These are phyloP conservation scores for Eucalyptus erythrocorys DNA, from an alignment of 345 rosid genomes.

Conservation along the genomic window DNA sequence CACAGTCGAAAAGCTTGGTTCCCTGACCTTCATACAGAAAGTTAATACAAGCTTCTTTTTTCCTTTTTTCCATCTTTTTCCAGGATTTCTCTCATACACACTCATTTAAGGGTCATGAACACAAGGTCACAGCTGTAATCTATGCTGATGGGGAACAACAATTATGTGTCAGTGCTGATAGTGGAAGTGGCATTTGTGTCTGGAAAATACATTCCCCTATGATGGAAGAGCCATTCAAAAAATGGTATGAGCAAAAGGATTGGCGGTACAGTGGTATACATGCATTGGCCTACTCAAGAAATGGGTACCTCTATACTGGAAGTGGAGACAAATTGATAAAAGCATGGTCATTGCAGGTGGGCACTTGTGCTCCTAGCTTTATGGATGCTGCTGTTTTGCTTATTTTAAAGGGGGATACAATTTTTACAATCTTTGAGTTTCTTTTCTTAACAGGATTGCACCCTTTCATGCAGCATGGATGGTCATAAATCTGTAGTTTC, in stretches of 20 bases:
- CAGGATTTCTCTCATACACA: slow-evolving; percentile 85
- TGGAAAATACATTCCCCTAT: slow-evolving; percentile 56
- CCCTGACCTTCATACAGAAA: background rate
- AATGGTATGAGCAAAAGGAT: slow-evolving; percentile 85
- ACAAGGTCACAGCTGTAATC: slow-evolving; percentile 68
- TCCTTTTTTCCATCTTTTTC: background rate
- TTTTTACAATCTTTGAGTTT: background rate
- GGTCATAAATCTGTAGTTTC: slow-evolving; percentile 94
- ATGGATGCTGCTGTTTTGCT: background rate
- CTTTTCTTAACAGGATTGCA: slow-evolving; percentile 45
- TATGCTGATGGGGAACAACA: slow-evolving; percentile 53
- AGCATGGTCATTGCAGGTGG: slow-evolving; percentile 78
- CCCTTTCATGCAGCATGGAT: slow-evolving; percentile 52
- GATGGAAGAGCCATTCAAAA: slow-evolving; percentile 49
- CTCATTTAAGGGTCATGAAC: slow-evolving; percentile 75
- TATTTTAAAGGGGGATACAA: background rate
- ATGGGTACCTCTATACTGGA: slow-evolving; percentile 64
- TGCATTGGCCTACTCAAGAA: slow-evolving; percentile 50
- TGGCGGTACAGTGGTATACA: slow-evolving; percentile 96
- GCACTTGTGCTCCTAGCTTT: background rate
- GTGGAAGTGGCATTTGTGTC: slow-evolving; percentile 82
- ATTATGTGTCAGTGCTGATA: slow-evolving; percentile 67
- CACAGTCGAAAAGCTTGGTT: background rate
- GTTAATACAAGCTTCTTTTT: background rate
- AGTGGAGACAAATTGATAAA: slow-evolving; percentile 87